Evolutionary conservation across 768 basidiomycete genomes (phyloP).

Genomic region (Cyclocybe aegerita): DNA sequence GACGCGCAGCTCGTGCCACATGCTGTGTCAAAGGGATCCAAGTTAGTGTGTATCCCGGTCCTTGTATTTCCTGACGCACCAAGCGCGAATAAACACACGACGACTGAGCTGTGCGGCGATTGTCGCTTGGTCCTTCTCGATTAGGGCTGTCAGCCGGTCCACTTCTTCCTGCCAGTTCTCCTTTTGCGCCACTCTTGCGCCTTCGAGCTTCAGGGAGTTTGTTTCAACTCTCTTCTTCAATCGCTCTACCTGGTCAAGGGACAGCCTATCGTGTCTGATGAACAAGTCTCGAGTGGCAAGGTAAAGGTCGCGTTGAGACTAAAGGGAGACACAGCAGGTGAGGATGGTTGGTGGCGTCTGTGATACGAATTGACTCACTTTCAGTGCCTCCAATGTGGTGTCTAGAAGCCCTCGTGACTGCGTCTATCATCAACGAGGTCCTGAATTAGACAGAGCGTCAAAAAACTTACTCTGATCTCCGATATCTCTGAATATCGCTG

Average conservation of each 20-base stretch:
- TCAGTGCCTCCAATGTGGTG: constrained; percentile 73
- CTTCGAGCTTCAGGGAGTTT: constrained; percentile 75
- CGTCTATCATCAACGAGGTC: constrained; percentile 3
- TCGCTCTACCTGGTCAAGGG: constrained; percentile 84
- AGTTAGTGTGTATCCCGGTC: constrained; percentile 8
- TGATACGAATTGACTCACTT: constrained; percentile 42
- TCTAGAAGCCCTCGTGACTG: constrained; percentile 66
- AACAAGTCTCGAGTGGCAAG: constrained; percentile 86
- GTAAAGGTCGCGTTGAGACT: constrained; percentile 74
- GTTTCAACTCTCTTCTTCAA: constrained; percentile 84
- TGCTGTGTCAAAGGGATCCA: constrained; percentile 39
- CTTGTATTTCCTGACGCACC: constrained; percentile 43
- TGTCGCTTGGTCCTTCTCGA: constrained; percentile 84
- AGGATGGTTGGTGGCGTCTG: background rate
- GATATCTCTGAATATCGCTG: constrained; percentile 73
- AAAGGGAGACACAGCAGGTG: background rate
- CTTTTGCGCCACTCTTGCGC: constrained; percentile 65
- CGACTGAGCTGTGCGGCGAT: constrained; percentile 75
- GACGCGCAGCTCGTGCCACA: constrained; percentile 96
- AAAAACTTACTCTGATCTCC: constrained; percentile 64
- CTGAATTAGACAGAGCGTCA: background rate
- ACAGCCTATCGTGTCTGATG: constrained; percentile 84
- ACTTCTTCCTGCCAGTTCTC: constrained; percentile 87
- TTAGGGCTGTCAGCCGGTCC: constrained; percentile 65
- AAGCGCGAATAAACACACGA: constrained; percentile 84